Evolutionary conservation across 768 basidiomycete genomes (phyloP), one percentile per base, ranked within the genome.

Genomic region (Tricholoma furcatifolium): DNA sequence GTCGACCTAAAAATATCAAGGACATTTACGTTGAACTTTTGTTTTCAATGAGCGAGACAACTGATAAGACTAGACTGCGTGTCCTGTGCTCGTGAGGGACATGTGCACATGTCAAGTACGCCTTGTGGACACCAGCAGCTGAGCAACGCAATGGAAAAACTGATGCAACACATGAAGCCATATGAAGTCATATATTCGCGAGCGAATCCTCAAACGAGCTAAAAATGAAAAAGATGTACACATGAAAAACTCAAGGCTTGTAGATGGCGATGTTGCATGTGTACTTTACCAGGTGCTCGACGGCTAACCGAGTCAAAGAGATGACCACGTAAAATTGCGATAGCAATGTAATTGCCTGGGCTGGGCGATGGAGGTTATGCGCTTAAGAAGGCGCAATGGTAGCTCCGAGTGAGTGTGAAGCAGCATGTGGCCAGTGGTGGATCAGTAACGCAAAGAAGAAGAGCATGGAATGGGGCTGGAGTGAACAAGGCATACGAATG

Each of bases 401-500:
- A 47, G 38, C 45, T 46, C 36, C 30, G 38, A 48, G 41, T 51
- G 48, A 9, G 30, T 40, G 18, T 35, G 53, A 49, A 48, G 35
- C 32, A 45, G 39, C 59, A 58, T 60, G 59, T 58, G 59, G 45
- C 27, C 43, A 44, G 42, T 51, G 51, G 51, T 48, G 46, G 35
- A 49, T 35, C 27, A 35, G 51, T 44, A 59, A 53, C 58, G 58
- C 51, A 51, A 53, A 23, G 46, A 45, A 46, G 50, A 53, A 38
- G 44, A 49, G 49, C 44, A 38, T 32, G 18, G 41, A 48, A 59
- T 47, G 51, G 35, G 35, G 51, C 41, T 45, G 48, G 47, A 55
- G 58, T 53, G 55, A 59, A 59, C 43, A 3, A 59, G 48, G 35
- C 27, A 54, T 44, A 60, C 50, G 46, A 57, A 60, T 53, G 55